A percentile compares a stretch with the other conserved stretches of the same genome.
Conservation (phyloP, 2,329 filamentous ascomycete genomes). For the Aspergillus phoenicis region DNA sequence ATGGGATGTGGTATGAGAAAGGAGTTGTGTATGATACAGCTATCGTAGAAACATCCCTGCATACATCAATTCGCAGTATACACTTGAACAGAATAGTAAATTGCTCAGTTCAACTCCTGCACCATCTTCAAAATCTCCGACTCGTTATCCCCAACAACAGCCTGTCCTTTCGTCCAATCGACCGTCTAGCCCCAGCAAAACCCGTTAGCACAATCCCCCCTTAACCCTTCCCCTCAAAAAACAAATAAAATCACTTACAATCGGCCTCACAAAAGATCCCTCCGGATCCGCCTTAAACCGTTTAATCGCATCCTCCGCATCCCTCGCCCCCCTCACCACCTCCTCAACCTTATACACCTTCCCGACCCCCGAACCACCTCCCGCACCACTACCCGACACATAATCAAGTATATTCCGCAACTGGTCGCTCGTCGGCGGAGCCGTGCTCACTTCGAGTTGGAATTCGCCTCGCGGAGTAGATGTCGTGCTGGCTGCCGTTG, state of each 20-base stretch:
- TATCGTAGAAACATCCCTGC: constrained; percentile 19
- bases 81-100: neutral
- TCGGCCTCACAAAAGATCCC: constrained; percentile 68
- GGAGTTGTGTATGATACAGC: constrained; percentile 38
- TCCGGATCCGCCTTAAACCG: constrained; percentile 71
- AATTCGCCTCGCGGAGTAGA: constrained; percentile 77
- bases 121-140: constrained; percentile 87
- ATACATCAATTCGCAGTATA: constrained; percentile 3
- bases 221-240: neutral
- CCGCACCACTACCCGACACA: constrained; percentile 48
- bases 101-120: constrained; percentile 46
- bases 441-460: constrained; percentile 81
- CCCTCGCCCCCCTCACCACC: constrained; percentile 73
- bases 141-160: constrained; percentile 73
- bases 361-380: constrained; percentile 57
- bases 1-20: constrained; percentile 19
- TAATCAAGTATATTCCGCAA: constrained; percentile 83
- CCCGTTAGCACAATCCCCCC: constrained; percentile 25
- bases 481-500: constrained; percentile 69
- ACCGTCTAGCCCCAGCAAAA: constrained; percentile 56
- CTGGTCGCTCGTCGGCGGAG: constrained; percentile 78
- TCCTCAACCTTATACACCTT: constrained; percentile 62
- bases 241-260: constrained; percentile 60
- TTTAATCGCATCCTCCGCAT: constrained; percentile 75
- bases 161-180: constrained; percentile 92